phyloP scores from a whole-genome alignment of 73 alveolate species.

The Uronychia setigera region DNA sequence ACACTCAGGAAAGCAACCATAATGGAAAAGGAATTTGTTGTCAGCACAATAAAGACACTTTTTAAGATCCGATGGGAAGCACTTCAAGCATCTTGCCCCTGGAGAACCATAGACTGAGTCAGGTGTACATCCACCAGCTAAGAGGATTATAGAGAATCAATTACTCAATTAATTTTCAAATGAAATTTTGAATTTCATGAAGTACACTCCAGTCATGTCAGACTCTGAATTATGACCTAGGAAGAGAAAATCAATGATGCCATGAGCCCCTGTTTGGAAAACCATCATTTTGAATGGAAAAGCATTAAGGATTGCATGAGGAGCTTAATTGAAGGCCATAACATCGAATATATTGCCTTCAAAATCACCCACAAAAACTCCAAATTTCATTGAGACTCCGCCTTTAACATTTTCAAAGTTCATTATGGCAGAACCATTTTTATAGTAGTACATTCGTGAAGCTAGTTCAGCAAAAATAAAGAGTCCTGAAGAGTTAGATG shows the following conservation, averaged over 20 bases:
- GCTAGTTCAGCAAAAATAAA: background rate
- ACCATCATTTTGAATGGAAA: background rate
- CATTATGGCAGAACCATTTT: background rate
- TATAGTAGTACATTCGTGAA: background rate
- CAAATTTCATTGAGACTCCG: background rate
- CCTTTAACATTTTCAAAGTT: background rate
- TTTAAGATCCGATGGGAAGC: background rate
- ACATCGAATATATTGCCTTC: background rate
- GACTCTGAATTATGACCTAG: background rate
- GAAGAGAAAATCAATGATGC: background rate
- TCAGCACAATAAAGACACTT: background rate
- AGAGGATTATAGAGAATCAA: background rate
- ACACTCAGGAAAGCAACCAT: background rate
- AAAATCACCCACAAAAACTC: background rate
- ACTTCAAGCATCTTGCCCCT: background rate
- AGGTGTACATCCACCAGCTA: background rate
- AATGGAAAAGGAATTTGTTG: background rate
- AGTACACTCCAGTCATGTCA: background rate
- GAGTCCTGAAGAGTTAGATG: background rate
- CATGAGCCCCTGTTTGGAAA: background rate
- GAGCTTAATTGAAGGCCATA: background rate
- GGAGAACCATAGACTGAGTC: background rate
- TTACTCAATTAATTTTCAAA: background rate
- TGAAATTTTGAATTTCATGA: background rate
- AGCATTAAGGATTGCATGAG: no score